A percentile compares a stretch with the other conserved stretches of the same genome.
Evolutionary conservation across 2,329 filamentous ascomycete species (phyloP).

Genomic region (Pseudonectria foliicola): DNA sequence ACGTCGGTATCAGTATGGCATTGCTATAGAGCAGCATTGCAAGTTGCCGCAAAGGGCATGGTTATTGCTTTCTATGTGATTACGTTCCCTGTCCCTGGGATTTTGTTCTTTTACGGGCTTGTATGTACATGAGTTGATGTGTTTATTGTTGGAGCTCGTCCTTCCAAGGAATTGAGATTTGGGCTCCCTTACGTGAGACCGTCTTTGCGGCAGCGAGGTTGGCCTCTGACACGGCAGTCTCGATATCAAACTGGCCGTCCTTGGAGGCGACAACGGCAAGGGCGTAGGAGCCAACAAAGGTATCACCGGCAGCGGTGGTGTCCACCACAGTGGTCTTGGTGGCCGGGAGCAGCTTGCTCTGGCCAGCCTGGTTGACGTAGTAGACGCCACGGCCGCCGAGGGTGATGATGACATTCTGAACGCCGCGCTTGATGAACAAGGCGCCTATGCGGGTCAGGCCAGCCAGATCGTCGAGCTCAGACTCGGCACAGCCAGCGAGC

Average conservation of each 20-base stretch:
- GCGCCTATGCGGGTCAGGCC: slow-evolving; percentile 42
- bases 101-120: slow-evolving; percentile 3
- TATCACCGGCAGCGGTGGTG: slow-evolving; percentile 91
- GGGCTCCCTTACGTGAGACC: slow-evolving; percentile 35
- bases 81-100: slow-evolving; percentile 10
- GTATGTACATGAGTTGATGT: slow-evolving; percentile 7
- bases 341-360: slow-evolving; percentile 49
- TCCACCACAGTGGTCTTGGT: slow-evolving; percentile 73
- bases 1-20: too few species aligned
- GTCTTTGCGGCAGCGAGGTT: slow-evolving; percentile 36
- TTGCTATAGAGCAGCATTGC: too few species aligned
- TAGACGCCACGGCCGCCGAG: slow-evolving; percentile 75
- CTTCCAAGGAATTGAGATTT: slow-evolving; percentile 38
- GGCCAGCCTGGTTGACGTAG: slow-evolving; percentile 42
- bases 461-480: slow-evolving; percentile 38
- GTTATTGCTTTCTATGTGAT: neutral
- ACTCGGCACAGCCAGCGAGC: slow-evolving; percentile 50
- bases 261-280: slow-evolving; percentile 56
- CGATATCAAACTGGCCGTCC: slow-evolving; percentile 41
- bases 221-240: slow-evolving; percentile 50
- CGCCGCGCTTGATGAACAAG: slow-evolving; percentile 62
- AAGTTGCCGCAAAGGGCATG: too few species aligned
- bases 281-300: slow-evolving; percentile 85
- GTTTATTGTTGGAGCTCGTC: slow-evolving; percentile 32
- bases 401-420: slow-evolving; percentile 74